Conservation (phyloP, 2,329 filamentous ascomycete genomes). For the Paraconiothyrium sp. region DNA sequence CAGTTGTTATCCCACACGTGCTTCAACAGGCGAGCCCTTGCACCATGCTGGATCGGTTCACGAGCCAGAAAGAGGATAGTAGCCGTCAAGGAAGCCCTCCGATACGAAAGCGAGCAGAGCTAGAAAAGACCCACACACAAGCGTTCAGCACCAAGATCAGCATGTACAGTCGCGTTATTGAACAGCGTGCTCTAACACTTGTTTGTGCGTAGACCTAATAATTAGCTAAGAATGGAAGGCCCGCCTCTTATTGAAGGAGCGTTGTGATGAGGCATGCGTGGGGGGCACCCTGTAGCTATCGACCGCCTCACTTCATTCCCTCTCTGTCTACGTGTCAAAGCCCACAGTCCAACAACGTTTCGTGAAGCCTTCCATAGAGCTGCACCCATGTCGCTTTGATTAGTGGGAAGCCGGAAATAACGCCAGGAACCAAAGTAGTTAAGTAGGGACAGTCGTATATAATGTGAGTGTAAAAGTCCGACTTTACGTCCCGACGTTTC, state of each 20-base stretch:
- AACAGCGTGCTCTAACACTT: background rate
- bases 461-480: too few species aligned
- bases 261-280: background rate
- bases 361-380: background rate
- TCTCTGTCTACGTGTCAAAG: background rate
- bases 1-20: background rate
- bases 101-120: conserved; percentile 3
- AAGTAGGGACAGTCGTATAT: too few species aligned
- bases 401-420: background rate
- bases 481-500: too few species aligned
- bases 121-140: background rate
- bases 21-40: background rate
- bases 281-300: background rate
- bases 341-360: background rate
- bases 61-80: background rate
- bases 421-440: background rate
- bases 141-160: background rate
- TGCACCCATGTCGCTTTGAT: background rate
- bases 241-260: background rate
- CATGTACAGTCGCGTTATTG: background rate
- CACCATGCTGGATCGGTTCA: background rate
- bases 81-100: background rate
- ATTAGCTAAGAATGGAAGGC: background rate
- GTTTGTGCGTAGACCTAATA: background rate
- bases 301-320: background rate